Evolutionary conservation across 768 basidiomycete species (phyloP).

Genomic region (Stropharia rugosoannulata): DNA sequence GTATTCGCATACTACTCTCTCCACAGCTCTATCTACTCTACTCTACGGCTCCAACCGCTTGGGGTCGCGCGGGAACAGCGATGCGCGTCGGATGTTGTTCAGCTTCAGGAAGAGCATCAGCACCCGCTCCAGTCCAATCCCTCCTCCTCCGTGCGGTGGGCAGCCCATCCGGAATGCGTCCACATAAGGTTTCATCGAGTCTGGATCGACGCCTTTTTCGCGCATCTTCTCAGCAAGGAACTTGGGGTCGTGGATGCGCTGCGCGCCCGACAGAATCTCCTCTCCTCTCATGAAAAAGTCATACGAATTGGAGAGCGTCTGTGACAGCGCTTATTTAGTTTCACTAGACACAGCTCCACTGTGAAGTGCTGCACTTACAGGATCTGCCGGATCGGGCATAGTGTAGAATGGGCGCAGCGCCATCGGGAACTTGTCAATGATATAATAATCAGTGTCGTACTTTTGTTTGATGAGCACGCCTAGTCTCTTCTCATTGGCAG

Average conservation of each 20-base stretch:
- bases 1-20: slow-evolving; percentile 20
- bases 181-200: slow-evolving; percentile 87
- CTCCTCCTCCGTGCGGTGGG: slow-evolving; percentile 95
- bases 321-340: slow-evolving; percentile 8
- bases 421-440: slow-evolving; percentile 98
- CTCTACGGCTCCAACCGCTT: slow-evolving; percentile 87
- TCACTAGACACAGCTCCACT: slow-evolving; percentile 2
- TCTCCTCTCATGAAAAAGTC: slow-evolving; percentile 99
- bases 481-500: slow-evolving; percentile 92
- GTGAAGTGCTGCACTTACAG: slow-evolving; percentile 46
- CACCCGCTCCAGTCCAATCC: slow-evolving; percentile 93
- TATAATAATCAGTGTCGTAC: slow-evolving; percentile 98
- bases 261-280: slow-evolving; percentile 97
- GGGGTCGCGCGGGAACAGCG: slow-evolving; percentile 96
- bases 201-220: slow-evolving; percentile 85
- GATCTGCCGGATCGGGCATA: slow-evolving; percentile 94
- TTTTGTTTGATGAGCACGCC: slow-evolving; percentile 89
- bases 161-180: slow-evolving; percentile 96
- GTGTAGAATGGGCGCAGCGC: slow-evolving; percentile 98
- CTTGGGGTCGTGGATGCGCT: slow-evolving; percentile 91
- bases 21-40: not conserved
- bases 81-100: slow-evolving; percentile 91
- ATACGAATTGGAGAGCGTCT: slow-evolving; percentile 96
- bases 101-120: slow-evolving; percentile 98
- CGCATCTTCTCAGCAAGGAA: slow-evolving; percentile 86